phyloP scores from a whole-genome alignment of 495 filamentous ascomycete species.

The Penicillium bovifimosum region DNA sequence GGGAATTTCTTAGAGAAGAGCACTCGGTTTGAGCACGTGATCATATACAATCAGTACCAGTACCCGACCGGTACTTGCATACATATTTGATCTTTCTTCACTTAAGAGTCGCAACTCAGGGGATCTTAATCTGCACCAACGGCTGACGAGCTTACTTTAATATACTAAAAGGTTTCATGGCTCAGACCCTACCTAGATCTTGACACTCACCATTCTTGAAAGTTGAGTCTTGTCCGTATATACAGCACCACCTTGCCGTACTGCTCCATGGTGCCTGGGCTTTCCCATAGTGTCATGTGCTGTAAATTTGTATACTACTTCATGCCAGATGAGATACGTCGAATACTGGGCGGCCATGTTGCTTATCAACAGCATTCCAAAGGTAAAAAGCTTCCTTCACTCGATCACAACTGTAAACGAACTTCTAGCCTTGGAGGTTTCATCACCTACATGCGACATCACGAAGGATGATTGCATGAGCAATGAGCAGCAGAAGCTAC shows the following conservation, averaged over 20 bases:
- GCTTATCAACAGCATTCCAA: not conserved
- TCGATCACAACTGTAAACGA: not conserved
- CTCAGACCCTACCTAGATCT: not conserved
- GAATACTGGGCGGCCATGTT: not conserved
- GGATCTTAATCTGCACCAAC: no score
- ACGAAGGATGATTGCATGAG: not conserved
- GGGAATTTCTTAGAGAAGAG: no score
- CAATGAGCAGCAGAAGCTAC: not conserved
- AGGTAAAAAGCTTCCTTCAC: not conserved
- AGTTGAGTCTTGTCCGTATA: not conserved
- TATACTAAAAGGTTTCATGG: no score
- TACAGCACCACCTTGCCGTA: slow-evolving; percentile 24
- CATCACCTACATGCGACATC: not conserved
- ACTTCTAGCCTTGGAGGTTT: not conserved
- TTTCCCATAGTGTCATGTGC: slow-evolving; percentile 25
- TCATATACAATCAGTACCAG: no score
- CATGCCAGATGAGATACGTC: not conserved
- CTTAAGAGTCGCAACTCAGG: no score
- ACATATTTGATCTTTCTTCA: no score
- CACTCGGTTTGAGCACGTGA: no score
- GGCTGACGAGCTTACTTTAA: no score
- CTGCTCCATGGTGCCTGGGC: slow-evolving; percentile 30
- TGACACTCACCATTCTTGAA: not conserved
- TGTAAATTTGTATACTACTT: not conserved
- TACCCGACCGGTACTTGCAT: no score